These are phyloP conservation scores for Enteropsectra breve DNA, from an alignment of 371 early-diverging fungal genomes.

Conservation along the genomic window DNA sequence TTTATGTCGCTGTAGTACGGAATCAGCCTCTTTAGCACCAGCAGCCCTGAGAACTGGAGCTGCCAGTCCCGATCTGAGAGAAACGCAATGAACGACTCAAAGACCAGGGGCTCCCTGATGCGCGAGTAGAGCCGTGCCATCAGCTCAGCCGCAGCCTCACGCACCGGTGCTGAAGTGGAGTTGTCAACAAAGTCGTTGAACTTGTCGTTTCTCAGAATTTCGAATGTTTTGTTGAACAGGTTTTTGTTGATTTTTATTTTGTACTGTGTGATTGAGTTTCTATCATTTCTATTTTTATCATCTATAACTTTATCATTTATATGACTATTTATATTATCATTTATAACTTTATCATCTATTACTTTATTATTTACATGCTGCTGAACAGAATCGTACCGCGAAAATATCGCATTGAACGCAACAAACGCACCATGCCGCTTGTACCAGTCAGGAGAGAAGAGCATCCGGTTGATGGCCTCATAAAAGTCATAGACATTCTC, in stretches of 20 bases:
- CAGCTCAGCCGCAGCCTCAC: slow-evolving; percentile 53
- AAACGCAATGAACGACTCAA: slow-evolving; percentile 32
- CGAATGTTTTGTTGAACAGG: slow-evolving; percentile 46
- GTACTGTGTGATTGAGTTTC: neutral
- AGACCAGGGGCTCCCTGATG: slow-evolving; percentile 24
- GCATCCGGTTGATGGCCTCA: slow-evolving; percentile 33
- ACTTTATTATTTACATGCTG: neutral
- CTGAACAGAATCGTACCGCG: too few species aligned
- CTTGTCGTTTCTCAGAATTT: slow-evolving; percentile 55
- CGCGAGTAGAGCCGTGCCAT: slow-evolving; percentile 40
- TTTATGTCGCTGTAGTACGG: neutral
- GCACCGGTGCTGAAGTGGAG: slow-evolving; percentile 52
- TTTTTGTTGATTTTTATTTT: slow-evolving; percentile 24
- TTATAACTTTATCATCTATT: neutral
- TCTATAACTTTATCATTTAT: too few species aligned
- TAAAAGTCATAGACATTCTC: slow-evolving; percentile 48
- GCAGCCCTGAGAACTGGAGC: slow-evolving; percentile 54
- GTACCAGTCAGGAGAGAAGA: slow-evolving; percentile 51
- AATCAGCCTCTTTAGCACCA: slow-evolving; percentile 42
- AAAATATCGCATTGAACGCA: slow-evolving; percentile 38
- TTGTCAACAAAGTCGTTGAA: slow-evolving; percentile 59
- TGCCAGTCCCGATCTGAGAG: slow-evolving; percentile 56
- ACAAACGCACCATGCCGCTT: slow-evolving; percentile 56
- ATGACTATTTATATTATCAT: slow-evolving; percentile 15
- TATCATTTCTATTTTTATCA: neutral